Evolutionary conservation across 768 basidiomycete species (phyloP), one percentile per base, ranked within the genome.

Genomic region (Suillus ampliporus): DNA sequence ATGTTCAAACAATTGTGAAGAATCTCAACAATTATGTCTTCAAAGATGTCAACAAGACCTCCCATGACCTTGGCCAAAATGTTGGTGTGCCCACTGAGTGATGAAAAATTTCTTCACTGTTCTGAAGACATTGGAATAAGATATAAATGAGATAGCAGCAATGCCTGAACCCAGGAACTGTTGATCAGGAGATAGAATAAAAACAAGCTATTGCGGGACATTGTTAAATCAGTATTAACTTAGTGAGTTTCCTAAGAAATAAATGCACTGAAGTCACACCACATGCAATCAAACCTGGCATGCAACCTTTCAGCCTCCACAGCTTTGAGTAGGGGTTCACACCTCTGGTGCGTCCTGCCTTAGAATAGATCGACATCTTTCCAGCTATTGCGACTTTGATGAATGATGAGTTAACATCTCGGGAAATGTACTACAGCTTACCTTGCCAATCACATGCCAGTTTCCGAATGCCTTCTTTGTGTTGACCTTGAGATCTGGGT

Each of bases 401-500:
- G n/a, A 62, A 46, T 57, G 11, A 44, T 58, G 34, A 47, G 57
- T 37, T 28, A 47, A 38, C n/a, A 9, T 14, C 5, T 48, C 26
- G 6, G n/a, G 21, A 52, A 50, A 37, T 34, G 26, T 38, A 2
- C 28, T 34, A n/a, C 19, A 52, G 19, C 40, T n/a, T 34, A 62
- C 61, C 34, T 62, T 62, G 2, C 23, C 44, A 14, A 62, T 41
- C 19, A 59, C 19, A 10, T 15, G 1, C 38, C 48, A 53, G 19
- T 58, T 60, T 5, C 54, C 41, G n/a, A 62, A 62, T 41, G 59
- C 31, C 23, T 62, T 59, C 35, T 62, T 46, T 2, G 13, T 35
- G 28, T 7, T 40, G 26, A 62, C 21, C 13, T 47, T 44, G 19
- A 41, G 41, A 34, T 62, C 31, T 23, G 57, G 61, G 26, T 59